Evolutionary conservation across 306 rosid genomes (phyloP), one percentile per base, ranked within the genome.

Genomic region (Medicago ruthenica): DNA sequence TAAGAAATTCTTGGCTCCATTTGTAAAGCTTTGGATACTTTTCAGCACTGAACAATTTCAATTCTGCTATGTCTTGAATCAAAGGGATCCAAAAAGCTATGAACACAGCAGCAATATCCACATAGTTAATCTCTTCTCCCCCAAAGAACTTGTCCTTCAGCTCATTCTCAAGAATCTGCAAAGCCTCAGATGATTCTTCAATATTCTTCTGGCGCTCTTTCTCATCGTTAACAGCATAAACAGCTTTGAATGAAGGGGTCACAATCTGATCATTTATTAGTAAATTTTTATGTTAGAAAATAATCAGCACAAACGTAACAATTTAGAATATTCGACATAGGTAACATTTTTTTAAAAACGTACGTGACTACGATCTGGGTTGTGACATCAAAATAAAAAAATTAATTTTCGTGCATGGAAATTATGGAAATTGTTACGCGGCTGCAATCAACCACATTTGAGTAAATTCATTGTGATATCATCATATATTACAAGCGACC

Each of bases 1-100:
- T 83, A 6, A 40, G 51, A 8, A 77, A 65, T 24, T 84, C 85
- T 36, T 83, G 57, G 20, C 70, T 79, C 92, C 89, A 90, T 12
- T 73, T 62, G 58, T 79, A 70, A 0, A 82, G 82, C 20, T 71
- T 77, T 2, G 90, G 88, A 68, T 80, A 76, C 20, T 77, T 81
- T 31, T 84, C 84, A 58, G 17, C 51, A 5, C 55, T 81, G 13
- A 90, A 44, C n/a, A 86, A 12, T 50, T 83, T 44, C 18, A 83
- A 2, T 1, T 87, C 92, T 0, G 27, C 21, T 34, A 67, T 16
- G 11, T 90, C 82, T 85, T 88, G 87, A 39, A 85, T 0, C 42
- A 31, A 3, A 36, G 75, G 80, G 8, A 79, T 22, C 92, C 31
- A 18, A 9, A 18, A 54, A 18, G 61, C 61, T 8, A 54, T 18